Conservation (phyloP, 2,329 filamentous ascomycete species). For the Coniochaeta prunicola region DNA sequence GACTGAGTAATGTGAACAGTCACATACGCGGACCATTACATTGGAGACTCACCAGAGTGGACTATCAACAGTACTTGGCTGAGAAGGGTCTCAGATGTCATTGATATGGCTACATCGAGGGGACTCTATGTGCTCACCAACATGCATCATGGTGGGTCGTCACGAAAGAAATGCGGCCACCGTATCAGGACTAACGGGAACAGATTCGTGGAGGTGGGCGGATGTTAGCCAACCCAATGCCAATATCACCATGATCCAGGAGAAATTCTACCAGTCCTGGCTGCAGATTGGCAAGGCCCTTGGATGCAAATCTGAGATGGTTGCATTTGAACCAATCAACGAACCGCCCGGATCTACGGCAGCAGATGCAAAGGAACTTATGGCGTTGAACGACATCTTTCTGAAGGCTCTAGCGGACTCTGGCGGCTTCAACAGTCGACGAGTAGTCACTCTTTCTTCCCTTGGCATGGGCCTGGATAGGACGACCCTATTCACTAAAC, state of each 20-base stretch:
- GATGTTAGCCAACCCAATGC: conserved; percentile 38
- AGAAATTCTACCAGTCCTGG: conserved; percentile 50
- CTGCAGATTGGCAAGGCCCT: conserved; percentile 47
- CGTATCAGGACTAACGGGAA: background rate
- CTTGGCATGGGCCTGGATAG: conserved; percentile 42
- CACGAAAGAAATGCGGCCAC: background rate
- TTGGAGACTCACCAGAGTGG: conserved; percentile 40
- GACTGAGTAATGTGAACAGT: conserved; percentile 25
- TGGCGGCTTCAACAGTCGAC: conserved; percentile 46
- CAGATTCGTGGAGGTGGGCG: conserved; percentile 51
- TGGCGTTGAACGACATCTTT: conserved; percentile 50
- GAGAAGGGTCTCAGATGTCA: conserved; percentile 47
- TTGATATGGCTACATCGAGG: conserved; percentile 45
- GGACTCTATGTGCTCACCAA: conserved; percentile 49
- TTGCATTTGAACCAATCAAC: conserved; percentile 54
- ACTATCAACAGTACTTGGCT: conserved; percentile 47
- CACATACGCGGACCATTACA: conserved; percentile 52
- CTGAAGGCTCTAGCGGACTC: conserved; percentile 43
- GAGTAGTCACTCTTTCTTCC: conserved; percentile 50
- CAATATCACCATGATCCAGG: conserved; percentile 44
- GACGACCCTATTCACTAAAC: conserved; percentile 46
- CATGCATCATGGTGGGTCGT: conserved; percentile 39
- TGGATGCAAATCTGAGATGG: conserved; percentile 43
- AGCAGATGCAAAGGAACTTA: conserved; percentile 41
- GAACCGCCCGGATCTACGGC: conserved; percentile 47